Base-by-base conservation (phyloP, 2,329 filamentous ascomycete species). In the Fusarium sp. region DNA sequence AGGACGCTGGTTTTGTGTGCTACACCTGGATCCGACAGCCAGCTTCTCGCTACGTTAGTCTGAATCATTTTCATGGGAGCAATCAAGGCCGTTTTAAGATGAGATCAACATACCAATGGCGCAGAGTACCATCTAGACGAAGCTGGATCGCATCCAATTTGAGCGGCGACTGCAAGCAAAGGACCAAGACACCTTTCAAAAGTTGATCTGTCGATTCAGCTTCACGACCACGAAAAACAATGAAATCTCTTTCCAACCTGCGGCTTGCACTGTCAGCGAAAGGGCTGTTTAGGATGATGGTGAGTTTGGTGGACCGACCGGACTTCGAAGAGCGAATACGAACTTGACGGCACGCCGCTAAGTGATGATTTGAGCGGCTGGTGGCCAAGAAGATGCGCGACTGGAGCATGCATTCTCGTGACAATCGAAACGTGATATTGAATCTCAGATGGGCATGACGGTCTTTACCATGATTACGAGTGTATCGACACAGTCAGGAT, bases 181-280 rank as follows among this genome's bases (percentile, higher is more conserved):
- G 83, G 16, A 94, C 90, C 28, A 95, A 81, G 11, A 88, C 88
- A 18, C 93, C 93, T 75, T 90, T 92, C 68, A 95, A 80, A 55
- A 92, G 79, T 73, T 93, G 92, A 65, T 91, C 92, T 28, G 91
- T 87, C 51, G 93, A 91, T 76, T 95, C 93, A 75, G 92, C 85
- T 60, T 93, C 89, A 70, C 82, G 87, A 52, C 93, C 93, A 53
- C 92, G 90, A 66, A 95, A 91, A 27, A 95, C 90, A 59, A 95
- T 87, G 62, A 94, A 92, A 73, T 94, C 91, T 73, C 91, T 90
- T 50, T 94, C 91, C 56, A 95, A 87, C 55, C 93, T 94, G 74
- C 23, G 23, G 23, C 23, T 23, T 23, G 23, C 23, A 23, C 23
- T 23, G 23, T 23, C 23, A 23, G 23, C 23, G 23, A 23, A 23